A percentile compares a stretch with the other conserved stretches of the same genome.
Evolutionary conservation across 441 rosid genomes (phyloP).

Genomic region (Flueggea neowawraea): DNA sequence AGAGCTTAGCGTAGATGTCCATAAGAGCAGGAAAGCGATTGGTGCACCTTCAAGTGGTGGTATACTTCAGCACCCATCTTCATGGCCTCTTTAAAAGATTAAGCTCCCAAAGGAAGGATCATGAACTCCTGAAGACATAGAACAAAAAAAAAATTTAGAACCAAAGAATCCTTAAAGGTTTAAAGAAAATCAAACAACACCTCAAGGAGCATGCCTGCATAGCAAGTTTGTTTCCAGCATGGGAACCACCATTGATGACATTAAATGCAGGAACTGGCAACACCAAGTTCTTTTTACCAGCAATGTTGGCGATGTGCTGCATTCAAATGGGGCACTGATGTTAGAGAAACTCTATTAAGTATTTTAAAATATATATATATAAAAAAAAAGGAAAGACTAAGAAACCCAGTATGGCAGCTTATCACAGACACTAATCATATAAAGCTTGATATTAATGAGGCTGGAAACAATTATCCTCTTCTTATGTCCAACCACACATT

Average conservation of each 20-base stretch:
- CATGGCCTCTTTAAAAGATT: constrained; percentile 93
- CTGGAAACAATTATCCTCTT: too few species aligned
- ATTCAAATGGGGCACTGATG: constrained; percentile 10
- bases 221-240: constrained; percentile 97
- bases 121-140: constrained; percentile 70
- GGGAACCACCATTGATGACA: constrained; percentile 98
- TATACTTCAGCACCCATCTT: constrained; percentile 97
- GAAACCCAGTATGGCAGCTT: too few species aligned
- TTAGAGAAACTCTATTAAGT: neutral
- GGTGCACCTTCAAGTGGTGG: constrained; percentile 78
- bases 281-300: constrained; percentile 83
- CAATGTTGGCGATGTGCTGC: constrained; percentile 95
- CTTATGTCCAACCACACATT: too few species aligned
- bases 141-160: constrained; percentile 1
- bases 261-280: constrained; percentile 98
- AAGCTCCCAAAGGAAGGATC: constrained; percentile 92
- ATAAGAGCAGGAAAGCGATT: neutral
- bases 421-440: too few species aligned
- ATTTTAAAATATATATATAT: neutral
- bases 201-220: constrained; percentile 64
- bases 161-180: neutral
- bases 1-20: too few species aligned
- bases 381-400: too few species aligned
- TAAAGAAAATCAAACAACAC: neutral
- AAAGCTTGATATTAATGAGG: too few species aligned